phyloP scores from a whole-genome alignment of 1,284 basidiomycete species.

The Ustilago nuda region DNA sequence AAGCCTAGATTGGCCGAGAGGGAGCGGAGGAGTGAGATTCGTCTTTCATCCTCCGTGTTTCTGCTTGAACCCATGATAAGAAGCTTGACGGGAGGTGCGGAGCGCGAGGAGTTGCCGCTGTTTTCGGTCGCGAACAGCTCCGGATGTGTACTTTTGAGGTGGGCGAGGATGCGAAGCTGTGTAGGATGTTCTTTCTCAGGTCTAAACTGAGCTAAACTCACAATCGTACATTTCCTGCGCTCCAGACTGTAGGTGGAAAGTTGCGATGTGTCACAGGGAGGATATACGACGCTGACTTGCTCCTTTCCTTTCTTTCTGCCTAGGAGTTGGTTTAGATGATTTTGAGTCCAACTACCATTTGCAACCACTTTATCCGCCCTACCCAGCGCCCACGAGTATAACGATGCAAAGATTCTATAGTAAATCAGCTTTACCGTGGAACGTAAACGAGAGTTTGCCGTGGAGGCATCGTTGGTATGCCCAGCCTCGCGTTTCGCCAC shows the following conservation, averaged over 20 bases:
- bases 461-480: constrained; percentile 76
- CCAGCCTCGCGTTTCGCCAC: constrained; percentile 75
- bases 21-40: constrained; percentile 76
- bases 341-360: constrained; percentile 94
- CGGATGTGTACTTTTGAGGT: constrained; percentile 73
- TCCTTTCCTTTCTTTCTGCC: background rate
- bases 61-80: constrained; percentile 82
- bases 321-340: constrained; percentile 76
- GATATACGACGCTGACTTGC: constrained; percentile 77
- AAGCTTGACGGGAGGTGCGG: constrained; percentile 20
- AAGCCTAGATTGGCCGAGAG: constrained; percentile 78
- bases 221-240: constrained; percentile 43
- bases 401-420: constrained; percentile 86
- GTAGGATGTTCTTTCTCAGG: constrained; percentile 94
- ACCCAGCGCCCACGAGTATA: constrained; percentile 82
- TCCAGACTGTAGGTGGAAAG: constrained; percentile 78
- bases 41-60: constrained; percentile 79
- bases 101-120: background rate
- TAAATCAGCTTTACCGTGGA: constrained; percentile 84
- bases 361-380: constrained; percentile 82
- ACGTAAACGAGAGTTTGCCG: constrained; percentile 75
- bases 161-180: constrained; percentile 75
- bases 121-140: constrained; percentile 21
- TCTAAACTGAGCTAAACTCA: constrained; percentile 77
- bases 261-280: constrained; percentile 87